Evolutionary conservation across 2,329 filamentous ascomycete species (phyloP).

Genomic region (Seiridium cupressi): DNA sequence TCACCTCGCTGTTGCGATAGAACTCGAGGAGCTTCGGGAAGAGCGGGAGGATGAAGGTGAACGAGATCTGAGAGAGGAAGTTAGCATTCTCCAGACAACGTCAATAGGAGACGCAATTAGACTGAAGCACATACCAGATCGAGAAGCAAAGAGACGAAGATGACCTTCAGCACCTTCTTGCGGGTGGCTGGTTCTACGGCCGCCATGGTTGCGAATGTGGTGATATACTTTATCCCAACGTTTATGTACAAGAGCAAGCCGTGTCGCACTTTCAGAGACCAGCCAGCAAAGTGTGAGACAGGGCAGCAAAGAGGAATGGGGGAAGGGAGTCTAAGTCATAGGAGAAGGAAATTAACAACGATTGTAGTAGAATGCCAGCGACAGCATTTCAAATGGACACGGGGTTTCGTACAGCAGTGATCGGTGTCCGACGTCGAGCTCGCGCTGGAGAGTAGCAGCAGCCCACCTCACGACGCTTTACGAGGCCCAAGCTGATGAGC

Average conservation of each 20-base stretch:
- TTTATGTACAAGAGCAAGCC: too few species aligned
- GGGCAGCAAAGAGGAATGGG: too few species aligned
- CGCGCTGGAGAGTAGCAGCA: background rate
- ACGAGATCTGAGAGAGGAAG: slow-evolving; percentile 69
- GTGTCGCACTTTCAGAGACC: background rate
- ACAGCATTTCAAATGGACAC: background rate
- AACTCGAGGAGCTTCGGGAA: slow-evolving; percentile 95
- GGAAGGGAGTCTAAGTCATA: too few species aligned
- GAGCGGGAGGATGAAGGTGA: slow-evolving; percentile 95
- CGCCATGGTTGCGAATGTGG: slow-evolving; percentile 21
- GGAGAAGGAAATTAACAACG: background rate
- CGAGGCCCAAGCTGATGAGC: background rate
- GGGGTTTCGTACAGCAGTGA: background rate
- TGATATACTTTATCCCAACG: background rate
- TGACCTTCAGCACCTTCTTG: slow-evolving; percentile 80
- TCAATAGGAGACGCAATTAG: too few species aligned
- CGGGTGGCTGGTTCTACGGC: slow-evolving; percentile 45
- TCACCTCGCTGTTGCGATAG: slow-evolving; percentile 81
- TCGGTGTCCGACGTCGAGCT: too few species aligned
- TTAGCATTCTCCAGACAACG: background rate
- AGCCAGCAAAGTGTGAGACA: background rate
- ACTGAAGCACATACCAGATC: slow-evolving; percentile 67
- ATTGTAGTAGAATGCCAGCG: background rate
- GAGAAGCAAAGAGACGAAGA: slow-evolving; percentile 85
- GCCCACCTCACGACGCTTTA: background rate